Evolutionary conservation across 805 yeast genomes (phyloP), one percentile per base, ranked within the genome.

Genomic region (Zygotorulaspora florentina): DNA sequence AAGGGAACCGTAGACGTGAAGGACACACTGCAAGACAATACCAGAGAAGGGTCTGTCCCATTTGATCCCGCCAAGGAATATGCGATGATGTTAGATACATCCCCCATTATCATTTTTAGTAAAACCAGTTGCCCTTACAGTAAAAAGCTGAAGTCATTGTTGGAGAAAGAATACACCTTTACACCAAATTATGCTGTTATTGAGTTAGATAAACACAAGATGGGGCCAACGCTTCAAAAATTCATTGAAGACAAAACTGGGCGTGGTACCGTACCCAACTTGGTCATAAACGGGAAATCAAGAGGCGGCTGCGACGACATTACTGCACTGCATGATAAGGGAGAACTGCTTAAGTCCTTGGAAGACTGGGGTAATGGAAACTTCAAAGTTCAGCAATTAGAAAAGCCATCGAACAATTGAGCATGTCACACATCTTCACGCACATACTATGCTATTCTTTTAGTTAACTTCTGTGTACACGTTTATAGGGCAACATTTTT

Each of bases 251-350:
- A 74, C 41, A 65, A 75, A 46, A 80, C 96, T 3, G 95, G 93
- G 6, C 80, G 96, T 55, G 68, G 68, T 25, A 91, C 98, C 0
- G 99, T 93, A 11, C 99, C 99, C 20, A 93, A 93, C 61, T 77
- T 93, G 16, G 72, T 87, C 43, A 77, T 91, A 43, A 84, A 81
- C 45, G 84, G 85, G 8, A 64, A 75, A 20, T 82, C 91, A 39
- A 75, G 85, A 53, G 99, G 99, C 33, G 99, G 99, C 2, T 79
- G 80, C 34, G 96, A 88, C 64, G 97, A 90, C 45, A 79, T 93
- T 63, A 71, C 65, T 20, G 72, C 68, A 28, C 68, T 87, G 46
- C 89, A 87, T 58, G 70, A 73, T 16, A 68, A 73, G 1, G 83
- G 81, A 26, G 68, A 66, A 40, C 72, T 91, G 46, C 69, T 77